phyloP scores from a whole-genome alignment of 305 asterid species.

The Rubia peregrina region DNA sequence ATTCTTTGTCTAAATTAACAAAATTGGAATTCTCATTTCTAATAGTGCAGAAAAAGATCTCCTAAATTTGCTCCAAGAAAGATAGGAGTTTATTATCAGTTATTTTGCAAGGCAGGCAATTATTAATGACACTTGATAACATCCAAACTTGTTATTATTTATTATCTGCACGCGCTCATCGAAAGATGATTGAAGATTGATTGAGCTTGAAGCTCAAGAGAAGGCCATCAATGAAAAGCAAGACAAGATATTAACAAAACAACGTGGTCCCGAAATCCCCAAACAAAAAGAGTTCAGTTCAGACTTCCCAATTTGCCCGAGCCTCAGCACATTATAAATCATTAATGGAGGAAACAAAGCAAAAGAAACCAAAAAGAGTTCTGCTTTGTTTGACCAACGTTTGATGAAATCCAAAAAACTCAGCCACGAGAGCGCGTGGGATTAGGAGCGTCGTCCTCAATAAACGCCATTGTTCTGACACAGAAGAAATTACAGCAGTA shows the following conservation, averaged over 20 bases:
- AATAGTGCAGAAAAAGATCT: too few species aligned
- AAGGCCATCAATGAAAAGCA: not conserved
- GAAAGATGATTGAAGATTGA: not conserved
- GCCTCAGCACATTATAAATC: not conserved
- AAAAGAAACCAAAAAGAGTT: not conserved
- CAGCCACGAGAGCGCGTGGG: not conserved
- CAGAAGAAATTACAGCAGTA: not conserved
- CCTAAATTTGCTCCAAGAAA: not conserved
- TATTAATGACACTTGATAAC: not conserved
- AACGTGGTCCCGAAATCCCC: not conserved
- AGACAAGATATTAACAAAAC: not conserved
- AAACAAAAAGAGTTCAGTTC: not conserved
- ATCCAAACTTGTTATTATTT: too few species aligned
- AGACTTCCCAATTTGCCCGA: not conserved
- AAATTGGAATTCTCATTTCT: too few species aligned
- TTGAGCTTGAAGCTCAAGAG: conserved; percentile 3
- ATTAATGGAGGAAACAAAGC: not conserved
- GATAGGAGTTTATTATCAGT: too few species aligned
- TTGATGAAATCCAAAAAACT: not conserved
- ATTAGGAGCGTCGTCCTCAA: not conserved
- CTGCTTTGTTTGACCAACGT: not conserved
- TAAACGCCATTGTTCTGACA: not conserved
- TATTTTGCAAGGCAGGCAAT: not conserved
- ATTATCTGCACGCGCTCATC: not conserved
- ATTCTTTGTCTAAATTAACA: too few species aligned